Evolutionary conservation across 2,329 filamentous ascomycete species (phyloP).

Genomic region (Fusarium mundagurra): DNA sequence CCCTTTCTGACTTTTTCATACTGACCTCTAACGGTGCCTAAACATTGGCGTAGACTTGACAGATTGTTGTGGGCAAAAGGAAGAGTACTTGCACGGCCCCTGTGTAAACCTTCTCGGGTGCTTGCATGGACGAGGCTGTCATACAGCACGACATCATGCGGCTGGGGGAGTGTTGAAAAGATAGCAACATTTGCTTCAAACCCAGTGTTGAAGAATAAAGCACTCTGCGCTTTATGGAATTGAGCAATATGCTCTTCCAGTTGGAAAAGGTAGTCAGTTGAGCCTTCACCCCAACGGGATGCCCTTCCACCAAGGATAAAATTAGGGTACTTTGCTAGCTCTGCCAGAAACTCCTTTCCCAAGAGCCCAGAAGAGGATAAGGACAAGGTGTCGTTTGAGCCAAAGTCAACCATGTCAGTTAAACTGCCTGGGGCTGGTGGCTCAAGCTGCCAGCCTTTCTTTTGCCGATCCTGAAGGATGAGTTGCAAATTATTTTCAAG

Average conservation of each 20-base stretch:
- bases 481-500: not conserved
- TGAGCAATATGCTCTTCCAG: not conserved
- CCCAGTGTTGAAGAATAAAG: not conserved
- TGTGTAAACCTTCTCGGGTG: not conserved
- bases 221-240: not conserved
- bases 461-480: not conserved
- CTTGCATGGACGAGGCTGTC: not conserved
- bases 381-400: conserved; percentile 1
- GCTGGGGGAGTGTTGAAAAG: not conserved
- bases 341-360: not conserved
- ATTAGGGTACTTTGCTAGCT: not conserved
- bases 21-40: not conserved
- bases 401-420: not conserved
- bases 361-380: not conserved
- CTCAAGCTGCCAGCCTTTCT: not conserved
- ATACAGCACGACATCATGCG: not conserved
- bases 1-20: not conserved
- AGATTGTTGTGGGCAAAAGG: not conserved
- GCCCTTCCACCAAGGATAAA: not conserved
- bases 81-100: not conserved
- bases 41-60: not conserved
- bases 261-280: not conserved
- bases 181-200: conserved; percentile 2
- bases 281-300: not conserved
- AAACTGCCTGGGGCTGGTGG: not conserved